These are phyloP conservation scores for Xylaria telfairii DNA, from an alignment of 495 filamentous ascomycete species.

Conservation along the genomic window DNA sequence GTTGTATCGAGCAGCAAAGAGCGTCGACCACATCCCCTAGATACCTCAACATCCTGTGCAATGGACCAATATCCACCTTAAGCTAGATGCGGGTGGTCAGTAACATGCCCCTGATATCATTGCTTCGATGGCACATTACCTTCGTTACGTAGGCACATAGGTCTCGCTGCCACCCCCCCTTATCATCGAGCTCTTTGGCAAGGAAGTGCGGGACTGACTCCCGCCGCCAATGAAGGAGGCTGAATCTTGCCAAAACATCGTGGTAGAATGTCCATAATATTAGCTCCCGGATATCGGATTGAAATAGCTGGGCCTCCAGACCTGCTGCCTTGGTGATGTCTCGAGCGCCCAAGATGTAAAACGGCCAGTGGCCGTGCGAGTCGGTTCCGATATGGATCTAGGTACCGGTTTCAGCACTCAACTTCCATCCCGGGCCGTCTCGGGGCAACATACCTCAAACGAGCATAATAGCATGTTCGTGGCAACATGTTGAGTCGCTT, in stretches of 20 bases:
- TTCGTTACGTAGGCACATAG: constrained; percentile 11
- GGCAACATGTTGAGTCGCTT: constrained; percentile 46
- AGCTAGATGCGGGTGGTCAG: not conserved
- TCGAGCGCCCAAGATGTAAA: constrained; percentile 33
- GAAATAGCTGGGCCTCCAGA: constrained; percentile 23
- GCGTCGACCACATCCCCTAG: constrained; percentile 9
- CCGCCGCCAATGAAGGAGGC: constrained; percentile 40
- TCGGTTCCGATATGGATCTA: constrained; percentile 22
- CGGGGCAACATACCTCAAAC: constrained; percentile 37
- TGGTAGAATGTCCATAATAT: constrained; percentile 48
- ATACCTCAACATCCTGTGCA: constrained; percentile 10
- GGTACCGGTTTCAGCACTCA: not conserved
- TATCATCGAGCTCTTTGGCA: constrained; percentile 8
- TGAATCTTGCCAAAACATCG: constrained; percentile 44
- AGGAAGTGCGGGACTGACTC: not conserved
- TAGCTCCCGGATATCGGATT: constrained; percentile 33
- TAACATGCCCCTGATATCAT: not conserved
- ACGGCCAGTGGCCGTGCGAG: constrained; percentile 29
- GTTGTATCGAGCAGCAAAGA: not conserved
- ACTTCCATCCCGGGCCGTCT: not conserved
- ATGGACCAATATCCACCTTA: not conserved
- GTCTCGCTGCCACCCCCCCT: constrained; percentile 15
- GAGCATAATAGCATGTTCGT: constrained; percentile 45
- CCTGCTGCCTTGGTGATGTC: constrained; percentile 34
- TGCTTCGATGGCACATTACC: not conserved